Evolutionary conservation across 2,329 filamentous ascomycete species (phyloP), one percentile per base, ranked within the genome.

Genomic region (Byssochlamys sp.): DNA sequence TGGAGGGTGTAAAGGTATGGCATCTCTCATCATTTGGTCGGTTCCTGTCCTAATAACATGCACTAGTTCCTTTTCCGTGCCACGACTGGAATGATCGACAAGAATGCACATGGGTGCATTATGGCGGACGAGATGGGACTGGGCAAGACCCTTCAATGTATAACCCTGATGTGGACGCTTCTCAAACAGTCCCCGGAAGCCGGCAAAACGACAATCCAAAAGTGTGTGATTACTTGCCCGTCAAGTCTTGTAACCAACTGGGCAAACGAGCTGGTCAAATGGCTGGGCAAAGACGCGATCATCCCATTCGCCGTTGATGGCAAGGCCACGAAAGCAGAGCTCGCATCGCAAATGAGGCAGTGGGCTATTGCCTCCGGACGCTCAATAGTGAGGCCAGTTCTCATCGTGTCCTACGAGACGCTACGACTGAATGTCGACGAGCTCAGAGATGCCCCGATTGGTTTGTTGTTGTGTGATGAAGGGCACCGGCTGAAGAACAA

Each of bases 121-220:
- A 99, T 99, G 94, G 94, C 94, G 55, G 94, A 99, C 71, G 94
- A 96, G 71, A 99, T 99, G 94, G 94, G 94, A 65, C 78, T 99
- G 29, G 94, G 94, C 57, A 99, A 99, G 77, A 99, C 94, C 19
- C 76, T 99, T 50, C 94, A 99, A 78, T 99, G 94, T 73, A 99
- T 99, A 67, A 84, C 94, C 0, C 81, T 99, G 54, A 87, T 99
- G 80, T 99, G 94, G 94, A 99, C 94, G 1, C 76, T 99, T 1
- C 77, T 99, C 14, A 97, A 96, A 72, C 94, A 99, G 69, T 95
- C 91, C 0, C 90, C 94, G 0, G 90, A 96, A 48, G 90, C 92
- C n/a, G 94, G 94, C 24, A 96, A 91, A 71, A 75, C 88, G 0
- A 95, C 90, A 0, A 96, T 99, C 51, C 90, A 96, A 66, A 99